These are phyloP conservation scores for Cladosporium sp. DNA, from an alignment of 2,329 filamentous ascomycete genomes.

Conservation along the genomic window DNA sequence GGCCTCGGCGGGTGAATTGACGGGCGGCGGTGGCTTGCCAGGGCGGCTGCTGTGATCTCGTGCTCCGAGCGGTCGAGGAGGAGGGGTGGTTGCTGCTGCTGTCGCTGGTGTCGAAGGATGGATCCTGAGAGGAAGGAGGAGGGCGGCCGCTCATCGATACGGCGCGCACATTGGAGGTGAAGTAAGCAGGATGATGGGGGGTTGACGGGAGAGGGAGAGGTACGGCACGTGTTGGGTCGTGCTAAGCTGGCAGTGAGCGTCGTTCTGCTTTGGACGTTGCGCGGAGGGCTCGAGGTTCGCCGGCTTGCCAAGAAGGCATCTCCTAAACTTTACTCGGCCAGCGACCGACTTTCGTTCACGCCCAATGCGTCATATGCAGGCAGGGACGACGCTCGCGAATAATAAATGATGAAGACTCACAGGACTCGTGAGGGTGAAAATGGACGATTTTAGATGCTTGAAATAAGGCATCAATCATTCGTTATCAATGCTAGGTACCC, in stretches of 20 bases:
- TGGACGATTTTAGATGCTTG: too few relatives aligned
- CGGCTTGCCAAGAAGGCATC: not conserved
- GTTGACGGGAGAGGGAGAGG: constrained; percentile 3
- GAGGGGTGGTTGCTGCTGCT: constrained; percentile 19
- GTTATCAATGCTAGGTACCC: too few relatives aligned
- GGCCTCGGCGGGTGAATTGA: constrained; percentile 49
- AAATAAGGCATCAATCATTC: too few relatives aligned
- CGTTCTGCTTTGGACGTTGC: not conserved
- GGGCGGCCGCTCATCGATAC: constrained; percentile 50
- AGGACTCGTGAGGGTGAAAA: too few relatives aligned
- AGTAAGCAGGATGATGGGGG: not conserved
- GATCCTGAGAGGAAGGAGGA: constrained; percentile 36
- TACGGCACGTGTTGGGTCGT: not conserved
- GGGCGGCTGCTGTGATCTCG: constrained; percentile 46
- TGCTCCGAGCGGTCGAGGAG: constrained; percentile 34
- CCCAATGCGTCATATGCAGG: too few relatives aligned
- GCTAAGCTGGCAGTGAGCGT: not conserved
- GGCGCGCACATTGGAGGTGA: constrained; percentile 25
- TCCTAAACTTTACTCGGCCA: constrained; percentile 1
- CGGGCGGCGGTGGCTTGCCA: constrained; percentile 52
- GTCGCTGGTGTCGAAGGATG: constrained; percentile 16
- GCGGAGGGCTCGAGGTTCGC: too few relatives aligned
- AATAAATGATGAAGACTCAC: too few relatives aligned
- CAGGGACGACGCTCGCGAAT: too few relatives aligned
- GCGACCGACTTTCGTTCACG: too few relatives aligned